A percentile compares a stretch with the other conserved stretches of the same genome.
These are phyloP conservation scores for Taphrina pruni DNA, from an alignment of 1,139 yeast genomes.

Conservation along the genomic window DNA sequence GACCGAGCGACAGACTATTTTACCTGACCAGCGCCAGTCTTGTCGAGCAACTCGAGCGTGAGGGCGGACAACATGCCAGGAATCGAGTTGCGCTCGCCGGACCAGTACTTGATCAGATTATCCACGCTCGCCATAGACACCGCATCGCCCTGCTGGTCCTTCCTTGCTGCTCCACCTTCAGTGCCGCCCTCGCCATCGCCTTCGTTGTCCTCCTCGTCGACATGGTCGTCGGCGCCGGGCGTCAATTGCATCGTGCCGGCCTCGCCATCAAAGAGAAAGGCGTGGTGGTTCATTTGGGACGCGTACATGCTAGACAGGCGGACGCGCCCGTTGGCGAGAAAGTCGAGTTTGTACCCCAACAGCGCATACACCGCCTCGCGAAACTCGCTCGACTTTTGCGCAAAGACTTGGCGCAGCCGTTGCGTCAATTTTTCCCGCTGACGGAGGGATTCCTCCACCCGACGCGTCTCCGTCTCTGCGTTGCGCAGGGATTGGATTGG, in stretches of 20 bases:
- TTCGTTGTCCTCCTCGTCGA: no score
- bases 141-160: slow-evolving; percentile 17
- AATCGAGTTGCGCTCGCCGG: slow-evolving; percentile 69
- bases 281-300: slow-evolving; percentile 50
- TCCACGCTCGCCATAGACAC: slow-evolving; percentile 60
- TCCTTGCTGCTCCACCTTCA: not conserved
- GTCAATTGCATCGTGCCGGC: slow-evolving; percentile 50
- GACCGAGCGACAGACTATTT: not conserved
- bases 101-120: slow-evolving; percentile 69
- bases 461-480: slow-evolving; percentile 61
- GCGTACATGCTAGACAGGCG: slow-evolving; percentile 67
- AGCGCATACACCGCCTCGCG: slow-evolving; percentile 70
- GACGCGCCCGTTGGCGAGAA: slow-evolving; percentile 69
- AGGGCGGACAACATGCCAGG: slow-evolving; percentile 83
- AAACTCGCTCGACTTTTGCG: slow-evolving; percentile 76
- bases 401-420: slow-evolving; percentile 62
- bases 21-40: slow-evolving; percentile 51
- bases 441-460: slow-evolving; percentile 59
- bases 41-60: slow-evolving; percentile 67
- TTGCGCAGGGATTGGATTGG: slow-evolving; percentile 73
- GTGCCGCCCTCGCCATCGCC: slow-evolving; percentile 44
- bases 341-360: slow-evolving; percentile 77
- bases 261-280: slow-evolving; percentile 53
- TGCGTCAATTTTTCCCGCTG: slow-evolving; percentile 63
- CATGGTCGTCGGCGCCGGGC: no score